Evolutionary conservation across 768 basidiomycete genomes (phyloP).

Genomic region (Trametes cinnabarina): DNA sequence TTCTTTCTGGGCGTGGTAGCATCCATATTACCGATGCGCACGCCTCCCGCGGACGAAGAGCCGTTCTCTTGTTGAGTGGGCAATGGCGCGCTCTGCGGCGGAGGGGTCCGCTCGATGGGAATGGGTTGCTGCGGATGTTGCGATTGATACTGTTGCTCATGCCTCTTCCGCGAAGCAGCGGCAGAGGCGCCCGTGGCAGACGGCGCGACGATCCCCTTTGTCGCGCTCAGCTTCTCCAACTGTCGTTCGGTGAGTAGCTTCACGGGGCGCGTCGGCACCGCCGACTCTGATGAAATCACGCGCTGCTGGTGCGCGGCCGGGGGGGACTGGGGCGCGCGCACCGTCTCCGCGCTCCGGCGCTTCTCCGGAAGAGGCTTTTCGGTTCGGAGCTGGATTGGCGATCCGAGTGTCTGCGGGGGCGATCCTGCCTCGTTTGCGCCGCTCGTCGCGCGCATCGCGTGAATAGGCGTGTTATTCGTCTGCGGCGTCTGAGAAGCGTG

Average conservation of each 20-base stretch:
- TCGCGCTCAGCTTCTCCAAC: conserved; percentile 25
- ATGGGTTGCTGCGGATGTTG: too few relatives aligned
- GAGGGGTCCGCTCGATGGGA: not conserved
- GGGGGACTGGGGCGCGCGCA: conserved; percentile 3
- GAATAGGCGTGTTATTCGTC: not conserved
- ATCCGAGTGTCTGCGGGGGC: conserved; percentile 9
- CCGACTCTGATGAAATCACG: conserved; percentile 15
- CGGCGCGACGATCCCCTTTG: conserved; percentile 7
- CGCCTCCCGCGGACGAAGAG: too few relatives aligned
- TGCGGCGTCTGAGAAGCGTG: not conserved
- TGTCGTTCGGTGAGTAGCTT: conserved; percentile 29
- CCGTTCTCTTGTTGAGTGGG: too few relatives aligned
- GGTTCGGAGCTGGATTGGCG: conserved; percentile 17
- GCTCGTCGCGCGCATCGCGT: not conserved
- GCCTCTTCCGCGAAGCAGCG: not conserved
- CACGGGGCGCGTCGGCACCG: conserved; percentile 15
- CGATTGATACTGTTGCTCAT: not conserved
- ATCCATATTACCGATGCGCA: too few relatives aligned
- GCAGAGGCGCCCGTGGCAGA: not conserved
- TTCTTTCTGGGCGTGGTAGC: not conserved
- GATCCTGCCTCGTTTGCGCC: too few relatives aligned
- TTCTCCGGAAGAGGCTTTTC: not conserved
- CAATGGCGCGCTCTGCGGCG: not conserved
- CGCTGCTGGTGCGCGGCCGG: conserved; percentile 9
- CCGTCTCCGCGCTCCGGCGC: not conserved